Conservation (phyloP, 768 basidiomycete genomes). For the Mycena vulgaris region DNA sequence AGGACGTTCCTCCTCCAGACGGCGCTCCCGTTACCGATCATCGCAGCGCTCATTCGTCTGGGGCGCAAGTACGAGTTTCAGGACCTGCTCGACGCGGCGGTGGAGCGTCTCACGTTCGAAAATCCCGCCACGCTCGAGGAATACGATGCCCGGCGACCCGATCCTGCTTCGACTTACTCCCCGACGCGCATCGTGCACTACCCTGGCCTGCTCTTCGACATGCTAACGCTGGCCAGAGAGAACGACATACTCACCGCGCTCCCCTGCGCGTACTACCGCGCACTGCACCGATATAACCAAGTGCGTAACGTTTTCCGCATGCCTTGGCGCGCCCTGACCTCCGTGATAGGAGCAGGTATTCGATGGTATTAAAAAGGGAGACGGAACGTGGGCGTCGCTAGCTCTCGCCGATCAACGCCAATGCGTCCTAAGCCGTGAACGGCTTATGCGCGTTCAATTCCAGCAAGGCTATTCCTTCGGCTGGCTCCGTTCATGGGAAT, state of each 20-base stretch:
- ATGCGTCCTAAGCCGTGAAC: conserved; percentile 5
- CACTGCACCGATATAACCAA: not conserved
- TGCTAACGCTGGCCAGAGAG: not conserved
- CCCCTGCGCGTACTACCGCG: conserved; percentile 7
- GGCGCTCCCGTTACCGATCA: not conserved
- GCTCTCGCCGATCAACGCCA: conserved; percentile 5
- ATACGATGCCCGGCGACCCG: not conserved
- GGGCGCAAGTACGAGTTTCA: conserved; percentile 17
- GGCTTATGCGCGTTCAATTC: not conserved
- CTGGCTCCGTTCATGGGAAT: conserved; percentile 11
- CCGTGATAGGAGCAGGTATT: not conserved
- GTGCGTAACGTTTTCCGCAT: not conserved
- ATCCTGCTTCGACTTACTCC: not conserved
- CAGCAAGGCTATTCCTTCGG: not conserved
- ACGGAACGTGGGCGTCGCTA: conserved; percentile 5
- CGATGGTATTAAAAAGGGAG: not conserved
- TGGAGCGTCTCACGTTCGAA: conserved; percentile 11
- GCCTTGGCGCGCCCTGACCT: not conserved
- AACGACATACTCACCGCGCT: conserved; percentile 3
- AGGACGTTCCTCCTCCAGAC: not conserved
- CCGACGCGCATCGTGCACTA: not conserved
- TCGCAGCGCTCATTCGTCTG: not conserved
- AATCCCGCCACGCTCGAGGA: conserved; percentile 8
- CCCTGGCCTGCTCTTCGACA: not conserved
- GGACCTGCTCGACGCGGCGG: not conserved